These are phyloP conservation scores for Vaucheria bursata DNA, from an alignment of 352 stramenopile genomes.

Conservation along the genomic window DNA sequence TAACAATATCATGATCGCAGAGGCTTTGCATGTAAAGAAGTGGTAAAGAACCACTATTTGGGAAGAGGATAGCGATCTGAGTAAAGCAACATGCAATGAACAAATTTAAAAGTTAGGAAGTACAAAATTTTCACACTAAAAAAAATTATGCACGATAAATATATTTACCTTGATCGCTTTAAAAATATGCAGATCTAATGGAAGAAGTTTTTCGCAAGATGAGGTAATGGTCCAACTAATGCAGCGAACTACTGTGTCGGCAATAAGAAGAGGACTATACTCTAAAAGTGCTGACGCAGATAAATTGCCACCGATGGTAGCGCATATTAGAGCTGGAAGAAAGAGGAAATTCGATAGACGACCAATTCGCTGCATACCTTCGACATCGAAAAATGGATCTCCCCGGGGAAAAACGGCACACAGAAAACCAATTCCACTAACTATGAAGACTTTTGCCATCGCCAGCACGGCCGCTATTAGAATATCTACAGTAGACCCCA, in stretches of 20 bases:
- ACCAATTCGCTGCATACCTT: not conserved
- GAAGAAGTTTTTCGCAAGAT: not conserved
- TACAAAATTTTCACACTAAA: not conserved
- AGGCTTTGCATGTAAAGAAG: conserved; percentile 33
- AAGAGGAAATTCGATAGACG: not conserved
- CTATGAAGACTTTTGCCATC: not conserved
- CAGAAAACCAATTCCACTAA: not conserved
- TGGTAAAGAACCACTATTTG: conserved; percentile 16
- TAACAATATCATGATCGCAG: conserved; percentile 37
- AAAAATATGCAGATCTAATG: not conserved
- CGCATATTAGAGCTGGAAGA: not conserved
- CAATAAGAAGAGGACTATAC: not conserved
- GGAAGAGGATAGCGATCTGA: conserved; percentile 23
- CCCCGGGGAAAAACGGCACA: not conserved
- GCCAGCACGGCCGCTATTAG: not conserved
- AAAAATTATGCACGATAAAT: not conserved
- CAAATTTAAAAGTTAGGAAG: too few relatives aligned
- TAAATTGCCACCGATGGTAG: not conserved
- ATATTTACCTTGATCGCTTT: not conserved
- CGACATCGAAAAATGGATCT: not conserved
- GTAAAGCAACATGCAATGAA: not conserved
- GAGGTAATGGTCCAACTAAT: not conserved
- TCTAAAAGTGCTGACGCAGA: not conserved
- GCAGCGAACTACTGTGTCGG: not conserved
- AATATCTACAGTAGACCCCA: not conserved